phyloP scores from a whole-genome alignment of 2,329 filamentous ascomycete genomes.

The Curvularia sp. region DNA sequence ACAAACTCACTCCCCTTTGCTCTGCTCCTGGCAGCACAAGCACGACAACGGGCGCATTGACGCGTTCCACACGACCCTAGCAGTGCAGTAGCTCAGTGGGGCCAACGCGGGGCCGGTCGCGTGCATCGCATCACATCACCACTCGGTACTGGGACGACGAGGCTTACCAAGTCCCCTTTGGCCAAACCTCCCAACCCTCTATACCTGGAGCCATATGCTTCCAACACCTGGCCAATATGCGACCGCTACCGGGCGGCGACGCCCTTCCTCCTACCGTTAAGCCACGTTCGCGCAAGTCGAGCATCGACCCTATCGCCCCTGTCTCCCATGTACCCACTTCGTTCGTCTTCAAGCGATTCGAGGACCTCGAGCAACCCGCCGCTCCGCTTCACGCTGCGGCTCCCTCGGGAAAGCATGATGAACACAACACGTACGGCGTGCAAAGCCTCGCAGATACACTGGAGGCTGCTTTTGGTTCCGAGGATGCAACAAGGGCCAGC shows the following conservation, averaged over 20 bases:
- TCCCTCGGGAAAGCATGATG: conserved; percentile 23
- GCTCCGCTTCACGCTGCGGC: conserved; percentile 28
- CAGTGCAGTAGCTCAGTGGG: conserved; percentile 25
- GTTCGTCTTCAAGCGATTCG: conserved; percentile 66
- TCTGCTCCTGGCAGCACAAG: conserved; percentile 1
- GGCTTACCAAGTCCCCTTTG: conserved; percentile 12
- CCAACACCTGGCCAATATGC: conserved; percentile 31
- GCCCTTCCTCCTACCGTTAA: conserved; percentile 38
- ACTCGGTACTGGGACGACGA: conserved; percentile 13
- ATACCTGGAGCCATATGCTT: conserved; percentile 14
- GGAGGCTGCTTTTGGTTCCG: conserved; percentile 50
- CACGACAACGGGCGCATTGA: conserved; percentile 4
- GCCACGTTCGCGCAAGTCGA: conserved; percentile 50
- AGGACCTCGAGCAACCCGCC: conserved; percentile 55
- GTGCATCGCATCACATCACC: conserved; percentile 20
- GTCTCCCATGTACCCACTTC: conserved; percentile 57
- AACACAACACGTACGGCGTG: conserved; percentile 62
- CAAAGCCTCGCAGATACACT: conserved; percentile 64
- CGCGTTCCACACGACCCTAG: conserved; percentile 22
- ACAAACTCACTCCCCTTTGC: not conserved
- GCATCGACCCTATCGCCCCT: conserved; percentile 42
- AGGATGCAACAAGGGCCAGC: conserved; percentile 29
- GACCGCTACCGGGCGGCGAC: conserved; percentile 48
- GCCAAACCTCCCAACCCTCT: conserved; percentile 4
- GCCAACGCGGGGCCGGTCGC: conserved; percentile 24